Evolutionary conservation across 73 alveolate genomes (phyloP).

Genomic region (Symbiodinium pilosum): DNA sequence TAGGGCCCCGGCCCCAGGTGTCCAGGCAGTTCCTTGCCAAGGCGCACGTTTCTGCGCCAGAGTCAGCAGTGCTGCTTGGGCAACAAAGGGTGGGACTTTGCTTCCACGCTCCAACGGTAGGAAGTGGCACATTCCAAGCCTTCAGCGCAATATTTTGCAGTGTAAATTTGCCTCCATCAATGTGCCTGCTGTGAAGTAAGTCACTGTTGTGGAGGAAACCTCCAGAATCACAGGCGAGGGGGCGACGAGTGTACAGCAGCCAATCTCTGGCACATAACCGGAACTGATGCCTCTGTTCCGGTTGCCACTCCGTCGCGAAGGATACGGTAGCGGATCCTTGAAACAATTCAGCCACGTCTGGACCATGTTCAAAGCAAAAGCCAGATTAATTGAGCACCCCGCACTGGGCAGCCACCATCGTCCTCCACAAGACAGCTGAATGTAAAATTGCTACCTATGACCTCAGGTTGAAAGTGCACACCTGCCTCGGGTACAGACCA

Average conservation of each 20-base stretch:
- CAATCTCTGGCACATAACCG: background rate
- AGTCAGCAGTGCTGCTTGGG: background rate
- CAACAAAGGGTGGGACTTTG: background rate
- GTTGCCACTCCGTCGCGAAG: slow-evolving; percentile 63
- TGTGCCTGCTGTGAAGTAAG: slow-evolving; percentile 53
- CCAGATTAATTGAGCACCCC: too few relatives aligned
- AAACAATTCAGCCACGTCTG: too few relatives aligned
- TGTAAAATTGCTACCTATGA: too few relatives aligned
- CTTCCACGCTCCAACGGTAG: slow-evolving; percentile 68
- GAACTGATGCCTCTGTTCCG: slow-evolving; percentile 33
- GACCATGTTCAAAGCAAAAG: too few relatives aligned
- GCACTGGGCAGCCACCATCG: slow-evolving; percentile 89
- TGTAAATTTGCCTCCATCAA: background rate
- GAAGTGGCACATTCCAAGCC: slow-evolving; percentile 74
- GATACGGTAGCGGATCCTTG: slow-evolving; percentile 63
- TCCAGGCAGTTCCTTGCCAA: slow-evolving; percentile 73
- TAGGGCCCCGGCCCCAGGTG: slow-evolving; percentile 22
- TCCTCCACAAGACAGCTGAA: background rate
- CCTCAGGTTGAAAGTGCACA: background rate
- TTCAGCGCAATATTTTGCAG: background rate
- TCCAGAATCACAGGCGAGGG: background rate
- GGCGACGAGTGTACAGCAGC: too few relatives aligned
- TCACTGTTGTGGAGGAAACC: slow-evolving; percentile 60
- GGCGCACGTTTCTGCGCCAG: too few relatives aligned
- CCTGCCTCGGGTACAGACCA: slow-evolving; percentile 77